Base-by-base conservation (phyloP, 1,284 basidiomycete genomes). In the Tetrapyrgos nigripes region DNA sequence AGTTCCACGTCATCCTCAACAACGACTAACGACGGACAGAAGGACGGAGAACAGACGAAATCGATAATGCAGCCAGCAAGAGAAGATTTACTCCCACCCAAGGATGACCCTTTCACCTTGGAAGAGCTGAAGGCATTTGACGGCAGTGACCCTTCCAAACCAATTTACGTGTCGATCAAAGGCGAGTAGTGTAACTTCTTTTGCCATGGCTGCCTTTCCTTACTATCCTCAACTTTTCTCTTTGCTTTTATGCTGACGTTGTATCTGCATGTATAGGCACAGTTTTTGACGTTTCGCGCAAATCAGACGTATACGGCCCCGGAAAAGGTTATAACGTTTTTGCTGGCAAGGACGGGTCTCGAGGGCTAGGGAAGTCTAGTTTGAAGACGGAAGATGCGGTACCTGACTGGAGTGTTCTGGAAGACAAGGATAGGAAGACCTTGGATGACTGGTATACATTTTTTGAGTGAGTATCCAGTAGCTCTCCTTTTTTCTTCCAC, bases 401-500 rank as follows among this genome's bases (percentile, higher is more conserved):
- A 3, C 76, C 94, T 3, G 96, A 99, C 72, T 98, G 94, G 73
- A 93, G 89, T 64, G 78, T 73, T 0, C 82, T 99, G 48, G 83
- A 85, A 53, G 88, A 87, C 62, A 84, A 85, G 63, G 93, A 97
- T 70, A 73, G 78, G 73, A 94, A 94, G 75, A 92, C 94, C 1
- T 81, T 98, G 54, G 84, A 97, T 63, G 94, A 97, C 67, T 98
- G 97, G 97, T 83, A 91, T 71, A 69, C 79, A 5, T 97, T 96
- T 66, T 83, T 82, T 67, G 67, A 69, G 80, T 81, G 66, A 66
- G 79, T 78, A 48, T 37, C 23, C n/a, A n/a, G n/a, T n/a, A n/a
- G n/a, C n/a, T 19, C 17, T 40, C 13, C 4, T 24, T 44, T 48
- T 24, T 52, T 40, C 4, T 28, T 47, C 49, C 23, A 23, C 11